Conservation (phyloP, 495 filamentous ascomycete species). For the Lasiosphaeris hirsuta region DNA sequence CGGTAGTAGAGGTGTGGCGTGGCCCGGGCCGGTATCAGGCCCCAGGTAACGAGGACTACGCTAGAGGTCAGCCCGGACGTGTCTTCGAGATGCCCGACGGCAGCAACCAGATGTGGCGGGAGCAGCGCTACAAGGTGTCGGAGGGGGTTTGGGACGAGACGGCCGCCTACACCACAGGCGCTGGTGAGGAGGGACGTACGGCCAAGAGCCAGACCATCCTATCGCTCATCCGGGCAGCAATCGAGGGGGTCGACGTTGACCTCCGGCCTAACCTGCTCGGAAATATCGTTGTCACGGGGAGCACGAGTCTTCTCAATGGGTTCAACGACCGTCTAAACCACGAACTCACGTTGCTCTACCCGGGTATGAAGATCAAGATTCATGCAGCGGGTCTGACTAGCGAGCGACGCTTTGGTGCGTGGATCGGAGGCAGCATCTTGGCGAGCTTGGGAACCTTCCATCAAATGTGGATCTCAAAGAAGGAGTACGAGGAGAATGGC, state of each 20-base stretch:
- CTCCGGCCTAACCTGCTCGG: slow-evolving; percentile 74
- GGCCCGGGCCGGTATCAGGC: slow-evolving; percentile 67
- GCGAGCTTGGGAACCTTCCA: slow-evolving; percentile 98
- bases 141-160: slow-evolving; percentile 88
- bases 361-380: slow-evolving; percentile 77
- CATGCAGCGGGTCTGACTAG: slow-evolving; percentile 78
- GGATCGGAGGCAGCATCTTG: slow-evolving; percentile 96
- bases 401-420: slow-evolving; percentile 85
- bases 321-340: slow-evolving; percentile 85
- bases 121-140: slow-evolving; percentile 76
- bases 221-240: slow-evolving; percentile 69
- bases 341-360: slow-evolving; percentile 75
- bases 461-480: slow-evolving; percentile 94
- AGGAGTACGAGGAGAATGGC: slow-evolving; percentile 80
- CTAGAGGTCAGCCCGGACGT: slow-evolving; percentile 61
- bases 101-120: slow-evolving; percentile 87
- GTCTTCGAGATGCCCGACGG: slow-evolving; percentile 95
- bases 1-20: slow-evolving; percentile 89
- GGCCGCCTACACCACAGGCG: slow-evolving; percentile 48
- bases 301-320: slow-evolving; percentile 76
- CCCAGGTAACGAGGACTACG: slow-evolving; percentile 63
- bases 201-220: slow-evolving; percentile 72
- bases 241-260: slow-evolving; percentile 82
- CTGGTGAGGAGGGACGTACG: slow-evolving; percentile 32
- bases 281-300: slow-evolving; percentile 93